These are phyloP conservation scores for Oryza meyeriana DNA, from an alignment of 176 grass and related monocot genomes.

Conservation along the genomic window DNA sequence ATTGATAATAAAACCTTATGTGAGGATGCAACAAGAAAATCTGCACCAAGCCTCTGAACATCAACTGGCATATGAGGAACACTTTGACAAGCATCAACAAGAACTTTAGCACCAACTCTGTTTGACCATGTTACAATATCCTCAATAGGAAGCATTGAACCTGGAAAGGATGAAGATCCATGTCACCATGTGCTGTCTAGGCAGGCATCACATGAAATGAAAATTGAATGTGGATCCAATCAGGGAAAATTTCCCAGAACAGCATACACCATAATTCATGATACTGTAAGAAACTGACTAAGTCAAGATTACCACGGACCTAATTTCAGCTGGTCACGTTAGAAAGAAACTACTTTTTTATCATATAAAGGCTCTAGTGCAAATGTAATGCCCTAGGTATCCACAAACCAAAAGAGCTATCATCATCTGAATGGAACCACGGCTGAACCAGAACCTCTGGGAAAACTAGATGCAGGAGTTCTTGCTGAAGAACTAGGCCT, in stretches of 20 bases:
- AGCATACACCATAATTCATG: not conserved
- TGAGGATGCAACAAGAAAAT: conserved; percentile 96
- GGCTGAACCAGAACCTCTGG: not conserved
- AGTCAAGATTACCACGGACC: not conserved
- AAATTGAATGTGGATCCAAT: not conserved
- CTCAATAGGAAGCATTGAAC: conserved; percentile 82
- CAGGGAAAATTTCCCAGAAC: conserved; percentile 5
- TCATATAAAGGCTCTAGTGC: not conserved
- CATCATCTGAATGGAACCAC: not conserved
- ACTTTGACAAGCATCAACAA: conserved; percentile 97
- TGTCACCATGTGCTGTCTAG: not conserved
- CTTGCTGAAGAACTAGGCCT: not conserved
- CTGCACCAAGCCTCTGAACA: conserved; percentile 87
- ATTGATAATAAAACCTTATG: conserved; percentile 68
- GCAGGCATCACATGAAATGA: conserved; percentile 13
- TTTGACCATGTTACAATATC: conserved; percentile 72
- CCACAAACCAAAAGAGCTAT: no score
- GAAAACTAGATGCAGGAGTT: not conserved
- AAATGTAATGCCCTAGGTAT: not conserved
- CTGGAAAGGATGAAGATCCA: conserved; percentile 35
- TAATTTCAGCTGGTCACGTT: not conserved
- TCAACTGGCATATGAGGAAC: conserved; percentile 92
- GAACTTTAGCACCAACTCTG: conserved; percentile 83
- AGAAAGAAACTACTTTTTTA: not conserved
- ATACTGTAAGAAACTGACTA: not conserved